Base-by-base conservation (phyloP, 768 basidiomycete species). In the Trametopsis cervina region DNA sequence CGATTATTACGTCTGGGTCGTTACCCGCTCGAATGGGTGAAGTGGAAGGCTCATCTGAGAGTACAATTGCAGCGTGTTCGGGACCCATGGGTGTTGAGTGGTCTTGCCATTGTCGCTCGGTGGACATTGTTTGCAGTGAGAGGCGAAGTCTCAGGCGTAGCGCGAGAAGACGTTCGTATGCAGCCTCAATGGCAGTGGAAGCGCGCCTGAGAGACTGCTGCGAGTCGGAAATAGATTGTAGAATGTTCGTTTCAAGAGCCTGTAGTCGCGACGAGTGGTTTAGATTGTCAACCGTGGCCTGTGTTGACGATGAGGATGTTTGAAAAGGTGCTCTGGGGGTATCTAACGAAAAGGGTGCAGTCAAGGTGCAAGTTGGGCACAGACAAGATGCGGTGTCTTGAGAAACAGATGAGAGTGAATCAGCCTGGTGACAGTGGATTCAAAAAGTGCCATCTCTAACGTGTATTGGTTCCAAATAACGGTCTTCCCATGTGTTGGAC, bases 51-150 rank as follows among this genome's bases (percentile, higher is more conserved):
- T 45, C 44, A 35, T 17, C 29, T 1, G 59, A 58, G 20, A 62
- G 52, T 12, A 62, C 47, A 23, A 62, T 60, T 4, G 57, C 57
- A 37, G 57, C 29, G 42, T 62, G 61, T 2, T 51, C 51, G 3
- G 61, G 61, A 11, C 55, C 61, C 61, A 62, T 62, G 12, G 44
- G 9, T 11, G 47, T 36, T 12, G 17, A 48, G 4, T 10, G 18
- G 9, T 20, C 40, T 15, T 33, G 15, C 9, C 15, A 24, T 46
- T 27, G 26, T 21, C 27, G 22, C n/a, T 48, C 35, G 18, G 21
- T 23, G 13, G 46, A 23, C 50, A 50, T 51, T 3, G 50, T 49
- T 23, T 46, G 23, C n/a, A 49, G 29, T 15, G 21, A 29, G 24
- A 40, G 1, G 17, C 27, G 22, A 22, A 53, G 35, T 15, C 42